A percentile compares a stretch with the other conserved stretches of the same genome.
phyloP scores from a whole-genome alignment of 73 alveolate genomes.

The Symbiodinium pilosum region DNA sequence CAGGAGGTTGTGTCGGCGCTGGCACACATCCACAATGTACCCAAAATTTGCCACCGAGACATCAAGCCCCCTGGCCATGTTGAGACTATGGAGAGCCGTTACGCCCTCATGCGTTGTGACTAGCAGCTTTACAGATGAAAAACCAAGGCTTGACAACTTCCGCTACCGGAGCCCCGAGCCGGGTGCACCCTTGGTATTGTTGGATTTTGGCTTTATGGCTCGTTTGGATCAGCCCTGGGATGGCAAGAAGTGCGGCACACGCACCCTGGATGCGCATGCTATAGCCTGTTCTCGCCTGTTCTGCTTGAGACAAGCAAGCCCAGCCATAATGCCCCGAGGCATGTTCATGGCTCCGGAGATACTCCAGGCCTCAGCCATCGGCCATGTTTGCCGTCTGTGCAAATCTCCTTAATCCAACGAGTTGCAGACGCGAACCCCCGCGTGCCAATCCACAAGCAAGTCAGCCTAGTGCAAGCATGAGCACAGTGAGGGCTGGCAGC shows the following conservation, averaged over 20 bases:
- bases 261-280: not conserved
- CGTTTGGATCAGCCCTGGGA: constrained; percentile 84
- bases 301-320: too few species aligned
- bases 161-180: constrained; percentile 55
- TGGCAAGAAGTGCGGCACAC: constrained; percentile 73
- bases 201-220: constrained; percentile 87
- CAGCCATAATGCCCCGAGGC: not conserved
- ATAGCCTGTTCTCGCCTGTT: not conserved
- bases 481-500: too few species aligned
- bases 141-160: constrained; percentile 45
- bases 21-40: constrained; percentile 66
- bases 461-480: too few species aligned
- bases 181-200: constrained; percentile 47
- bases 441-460: too few species aligned
- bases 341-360: constrained; percentile 93
- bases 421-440: too few species aligned
- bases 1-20: constrained; percentile 41
- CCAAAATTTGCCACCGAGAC: constrained; percentile 58
- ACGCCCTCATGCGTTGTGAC: too few species aligned
- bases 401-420: too few species aligned
- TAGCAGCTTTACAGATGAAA: not conserved
- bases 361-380: too few species aligned
- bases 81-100: not conserved
- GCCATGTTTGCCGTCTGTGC: too few species aligned
- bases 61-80: constrained; percentile 31